Evolutionary conservation across 2,329 filamentous ascomycete species (phyloP).

Genomic region (Pyricularia pennisetigena): DNA sequence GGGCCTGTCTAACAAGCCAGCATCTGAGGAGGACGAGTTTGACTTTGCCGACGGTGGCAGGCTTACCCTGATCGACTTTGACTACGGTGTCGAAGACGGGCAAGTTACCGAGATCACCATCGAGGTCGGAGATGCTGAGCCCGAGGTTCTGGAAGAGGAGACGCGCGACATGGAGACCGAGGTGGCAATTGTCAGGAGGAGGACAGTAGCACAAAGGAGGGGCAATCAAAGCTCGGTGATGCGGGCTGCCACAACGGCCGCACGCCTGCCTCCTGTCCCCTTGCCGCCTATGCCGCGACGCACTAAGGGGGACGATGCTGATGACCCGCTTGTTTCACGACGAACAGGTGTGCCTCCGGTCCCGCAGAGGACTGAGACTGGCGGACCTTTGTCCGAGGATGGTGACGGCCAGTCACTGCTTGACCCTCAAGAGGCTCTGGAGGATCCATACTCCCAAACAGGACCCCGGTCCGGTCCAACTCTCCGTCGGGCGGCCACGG

Average conservation of each 20-base stretch:
- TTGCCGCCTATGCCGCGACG: neutral
- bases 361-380: neutral
- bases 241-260: constrained; percentile 36
- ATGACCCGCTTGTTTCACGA: constrained; percentile 44
- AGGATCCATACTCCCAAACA: constrained; percentile 63
- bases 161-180: constrained; percentile 65
- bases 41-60: constrained; percentile 73
- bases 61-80: constrained; percentile 64
- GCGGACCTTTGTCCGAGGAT: constrained; percentile 19
- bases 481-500: constrained; percentile 62
- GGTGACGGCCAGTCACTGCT: constrained; percentile 35
- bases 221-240: constrained; percentile 36
- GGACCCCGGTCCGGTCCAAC: constrained; percentile 62
- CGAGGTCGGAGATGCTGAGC: constrained; percentile 61
- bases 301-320: constrained; percentile 24
- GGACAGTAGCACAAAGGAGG: constrained; percentile 58
- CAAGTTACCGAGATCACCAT: constrained; percentile 50
- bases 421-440: constrained; percentile 52
- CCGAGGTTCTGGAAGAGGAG: constrained; percentile 64
- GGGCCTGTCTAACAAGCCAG: constrained; percentile 49
- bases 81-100: constrained; percentile 49
- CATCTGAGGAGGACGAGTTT: constrained; percentile 60
- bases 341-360: constrained; percentile 27
- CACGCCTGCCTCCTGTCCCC: constrained; percentile 16
- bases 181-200: constrained; percentile 66